These are phyloP conservation scores for Vanilla planifolia DNA, from an alignment of 106 monocot species.

Conservation along the genomic window DNA sequence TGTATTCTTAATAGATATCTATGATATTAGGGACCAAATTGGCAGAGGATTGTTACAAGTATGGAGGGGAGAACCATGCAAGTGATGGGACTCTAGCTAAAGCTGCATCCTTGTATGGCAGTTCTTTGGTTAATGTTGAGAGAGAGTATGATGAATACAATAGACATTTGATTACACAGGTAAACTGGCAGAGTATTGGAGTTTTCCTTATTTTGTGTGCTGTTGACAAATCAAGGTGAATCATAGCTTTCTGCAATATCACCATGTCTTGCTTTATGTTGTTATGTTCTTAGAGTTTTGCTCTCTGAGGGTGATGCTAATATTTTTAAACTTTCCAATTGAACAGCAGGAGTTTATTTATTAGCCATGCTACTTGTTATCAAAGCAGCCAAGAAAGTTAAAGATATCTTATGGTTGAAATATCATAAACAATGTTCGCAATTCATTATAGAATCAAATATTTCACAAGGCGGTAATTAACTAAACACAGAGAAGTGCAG, in stretches of 20 bases:
- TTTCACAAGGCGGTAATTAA: no score
- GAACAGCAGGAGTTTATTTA: background rate
- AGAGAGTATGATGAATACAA: slow-evolving; percentile 83
- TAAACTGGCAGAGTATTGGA: slow-evolving; percentile 9
- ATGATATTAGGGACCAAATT: slow-evolving; percentile 62
- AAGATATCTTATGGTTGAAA: no score
- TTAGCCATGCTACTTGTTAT: background rate
- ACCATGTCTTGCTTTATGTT: background rate
- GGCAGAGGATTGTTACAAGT: slow-evolving; percentile 90
- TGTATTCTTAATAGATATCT: background rate
- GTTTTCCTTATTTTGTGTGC: background rate
- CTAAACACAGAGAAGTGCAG: no score
- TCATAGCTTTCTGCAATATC: background rate
- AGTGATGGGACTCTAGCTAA: slow-evolving; percentile 65
- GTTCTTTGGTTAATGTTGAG: slow-evolving; percentile 72
- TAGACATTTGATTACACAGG: slow-evolving; percentile 63
- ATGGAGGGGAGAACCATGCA: slow-evolving; percentile 64
- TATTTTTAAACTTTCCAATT: background rate
- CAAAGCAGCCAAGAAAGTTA: no score
- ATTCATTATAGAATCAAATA: no score
- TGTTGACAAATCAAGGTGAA: slow-evolving; percentile 1
- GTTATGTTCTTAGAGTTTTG: background rate
- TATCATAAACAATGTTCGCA: no score
- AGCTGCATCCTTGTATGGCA: slow-evolving; percentile 81
- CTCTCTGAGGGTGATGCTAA: background rate